Conservation (phyloP, 441 rosid genomes). For the Pelargonium cotyledonis region DNA sequence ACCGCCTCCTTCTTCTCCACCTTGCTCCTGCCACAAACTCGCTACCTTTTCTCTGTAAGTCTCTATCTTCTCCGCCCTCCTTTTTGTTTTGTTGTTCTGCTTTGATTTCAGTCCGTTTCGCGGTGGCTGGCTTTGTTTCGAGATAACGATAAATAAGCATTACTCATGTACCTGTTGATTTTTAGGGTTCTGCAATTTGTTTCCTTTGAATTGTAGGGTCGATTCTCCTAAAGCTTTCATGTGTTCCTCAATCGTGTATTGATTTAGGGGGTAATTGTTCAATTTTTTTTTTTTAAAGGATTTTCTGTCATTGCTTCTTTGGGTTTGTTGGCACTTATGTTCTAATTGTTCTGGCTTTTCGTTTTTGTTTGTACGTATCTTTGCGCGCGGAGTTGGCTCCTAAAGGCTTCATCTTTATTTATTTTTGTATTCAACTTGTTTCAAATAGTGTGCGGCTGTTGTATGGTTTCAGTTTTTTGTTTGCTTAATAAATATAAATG, state of each 20-base stretch:
- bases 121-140: neutral
- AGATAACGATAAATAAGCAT: neutral
- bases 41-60: conserved; percentile 16
- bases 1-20: conserved; percentile 1
- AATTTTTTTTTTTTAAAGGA: neutral
- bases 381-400: neutral
- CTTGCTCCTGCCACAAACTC: conserved; percentile 12
- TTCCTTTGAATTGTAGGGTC: neutral
- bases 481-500: neutral
- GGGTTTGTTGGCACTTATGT: neutral
- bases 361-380: neutral
- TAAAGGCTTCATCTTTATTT: neutral
- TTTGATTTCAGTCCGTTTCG: neutral
- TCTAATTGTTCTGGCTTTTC: neutral
- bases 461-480: neutral
- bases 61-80: conserved; percentile 5
- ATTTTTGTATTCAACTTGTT: neutral
- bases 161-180: neutral
- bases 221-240: neutral
- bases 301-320: neutral
- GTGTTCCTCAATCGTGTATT: neutral
- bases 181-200: neutral
- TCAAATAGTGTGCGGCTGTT: neutral
- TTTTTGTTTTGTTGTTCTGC: conserved; percentile 9
- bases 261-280: conserved; percentile 25